Evolutionary conservation across 2,329 filamentous ascomycete species (phyloP), one percentile per base, ranked within the genome.

Genomic region (Aspergillus chevalieri): DNA sequence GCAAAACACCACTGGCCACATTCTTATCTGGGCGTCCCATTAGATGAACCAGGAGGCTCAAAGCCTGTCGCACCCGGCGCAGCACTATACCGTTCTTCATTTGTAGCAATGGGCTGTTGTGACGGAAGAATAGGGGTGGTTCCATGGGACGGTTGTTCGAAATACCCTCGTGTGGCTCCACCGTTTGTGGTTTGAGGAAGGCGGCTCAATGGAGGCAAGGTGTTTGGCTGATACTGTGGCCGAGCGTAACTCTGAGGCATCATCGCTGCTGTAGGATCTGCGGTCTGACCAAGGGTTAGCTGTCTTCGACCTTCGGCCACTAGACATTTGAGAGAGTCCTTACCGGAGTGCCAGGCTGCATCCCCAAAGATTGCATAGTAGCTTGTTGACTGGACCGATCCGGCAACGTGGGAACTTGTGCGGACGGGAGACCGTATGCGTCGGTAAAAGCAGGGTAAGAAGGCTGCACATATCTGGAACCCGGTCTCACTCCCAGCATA

Each of bases 261-360:
- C 61, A 69, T 66, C 45, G 61, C 59, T 57, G 59, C 65, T 50
- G 64, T 65, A 49, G 66, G 61, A 58, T 68, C 67, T 46, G 64
- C 57, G 55, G 62, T 65, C 66, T 68, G 53, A 53, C 52, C 52
- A 59, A 58, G 52, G 48, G 57, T 67, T 64, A 65, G 62, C 56
- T 57, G 26, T 57, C 34, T 38, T 38, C 3, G 5, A 43, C 54
- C 26, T 46, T 44, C 42, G 47, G 50, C 58, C 56, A 62, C 54
- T 55, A 55, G 51, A 17, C 1, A 6, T 52, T 58, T 47, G 56
- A 52, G 54, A 57, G 54, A 57, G 55, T 57, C 55, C 65, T 60
- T 69, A 69, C 65, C 64, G 66, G 66, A 51, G 66, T 69, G 44
- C 64, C 63, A 52, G 65, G 63, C 52, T 63, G 64, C 49, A 68